Conservation (phyloP, 225 moss, liverwort and hornwort species). For the Straminergon stramineum region DNA sequence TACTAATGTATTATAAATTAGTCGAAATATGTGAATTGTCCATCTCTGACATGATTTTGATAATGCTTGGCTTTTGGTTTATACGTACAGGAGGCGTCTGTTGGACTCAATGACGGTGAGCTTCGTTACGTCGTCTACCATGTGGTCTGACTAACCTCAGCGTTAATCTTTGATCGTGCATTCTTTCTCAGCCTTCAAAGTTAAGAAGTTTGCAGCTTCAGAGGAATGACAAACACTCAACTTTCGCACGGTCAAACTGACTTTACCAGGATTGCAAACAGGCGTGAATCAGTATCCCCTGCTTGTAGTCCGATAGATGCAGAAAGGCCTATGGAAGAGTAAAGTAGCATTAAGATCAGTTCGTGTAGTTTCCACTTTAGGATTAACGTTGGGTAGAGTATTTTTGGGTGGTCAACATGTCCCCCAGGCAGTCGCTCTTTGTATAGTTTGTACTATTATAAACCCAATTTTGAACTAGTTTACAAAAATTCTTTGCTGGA, state of each 20-base stretch:
- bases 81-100: conserved; percentile 35
- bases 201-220: background rate
- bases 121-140: background rate
- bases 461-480: conserved; percentile 13
- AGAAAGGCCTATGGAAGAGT: background rate
- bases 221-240: background rate
- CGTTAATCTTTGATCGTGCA: background rate
- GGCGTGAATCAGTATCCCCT: background rate
- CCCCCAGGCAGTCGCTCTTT: conserved; percentile 21
- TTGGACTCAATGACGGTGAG: conserved; percentile 26
- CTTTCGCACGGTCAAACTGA: background rate
- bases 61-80: background rate
- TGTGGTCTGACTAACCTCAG: background rate
- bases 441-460: conserved; percentile 36
- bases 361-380: background rate
- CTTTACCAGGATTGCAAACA: background rate
- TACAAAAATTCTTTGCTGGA: background rate
- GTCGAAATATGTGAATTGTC: background rate
- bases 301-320: background rate
- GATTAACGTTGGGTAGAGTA: conserved; percentile 6
- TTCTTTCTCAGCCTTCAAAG: background rate
- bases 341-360: background rate
- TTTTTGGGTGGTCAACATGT: conserved; percentile 26
- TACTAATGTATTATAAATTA: background rate
- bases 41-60: background rate